A percentile compares a stretch with the other conserved stretches of the same genome.
phyloP scores from a whole-genome alignment of 306 rosid species.

The Quercus robur region DNA sequence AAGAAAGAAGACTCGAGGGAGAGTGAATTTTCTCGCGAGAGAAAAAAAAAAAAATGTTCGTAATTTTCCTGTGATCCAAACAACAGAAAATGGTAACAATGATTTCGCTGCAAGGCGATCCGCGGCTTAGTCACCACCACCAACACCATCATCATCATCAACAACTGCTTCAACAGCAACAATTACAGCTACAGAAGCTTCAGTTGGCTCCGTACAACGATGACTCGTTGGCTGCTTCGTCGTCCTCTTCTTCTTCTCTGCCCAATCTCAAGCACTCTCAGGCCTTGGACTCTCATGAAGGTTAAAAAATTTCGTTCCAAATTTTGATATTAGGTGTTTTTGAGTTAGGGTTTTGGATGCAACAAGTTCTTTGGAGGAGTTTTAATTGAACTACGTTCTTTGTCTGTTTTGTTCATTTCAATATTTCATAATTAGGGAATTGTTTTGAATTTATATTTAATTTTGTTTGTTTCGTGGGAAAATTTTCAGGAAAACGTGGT shows the following conservation, averaged over 20 bases:
- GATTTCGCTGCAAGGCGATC: slow-evolving; percentile 25
- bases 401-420: neutral
- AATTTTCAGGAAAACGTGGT: neutral
- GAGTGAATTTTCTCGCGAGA: neutral
- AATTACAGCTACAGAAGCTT: neutral
- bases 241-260: slow-evolving; percentile 3
- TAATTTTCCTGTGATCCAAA: slow-evolving; percentile 9
- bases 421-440: neutral
- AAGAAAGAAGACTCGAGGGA: neutral
- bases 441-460: neutral
- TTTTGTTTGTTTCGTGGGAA: neutral
- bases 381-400: neutral
- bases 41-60: neutral
- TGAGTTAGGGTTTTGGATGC: neutral
- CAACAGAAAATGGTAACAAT: neutral
- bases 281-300: slow-evolving; percentile 21
- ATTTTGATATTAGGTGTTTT: neutral
- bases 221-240: neutral
- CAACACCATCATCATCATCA: neutral
- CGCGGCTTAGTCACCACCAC: neutral
- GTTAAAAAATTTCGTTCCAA: neutral
- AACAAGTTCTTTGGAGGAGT: neutral
- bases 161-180: neutral
- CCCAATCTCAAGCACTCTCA: slow-evolving; percentile 15
- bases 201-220: slow-evolving; percentile 15